Conservation (phyloP, 352 stramenopile species). For the Globisporangium paddicum region DNA sequence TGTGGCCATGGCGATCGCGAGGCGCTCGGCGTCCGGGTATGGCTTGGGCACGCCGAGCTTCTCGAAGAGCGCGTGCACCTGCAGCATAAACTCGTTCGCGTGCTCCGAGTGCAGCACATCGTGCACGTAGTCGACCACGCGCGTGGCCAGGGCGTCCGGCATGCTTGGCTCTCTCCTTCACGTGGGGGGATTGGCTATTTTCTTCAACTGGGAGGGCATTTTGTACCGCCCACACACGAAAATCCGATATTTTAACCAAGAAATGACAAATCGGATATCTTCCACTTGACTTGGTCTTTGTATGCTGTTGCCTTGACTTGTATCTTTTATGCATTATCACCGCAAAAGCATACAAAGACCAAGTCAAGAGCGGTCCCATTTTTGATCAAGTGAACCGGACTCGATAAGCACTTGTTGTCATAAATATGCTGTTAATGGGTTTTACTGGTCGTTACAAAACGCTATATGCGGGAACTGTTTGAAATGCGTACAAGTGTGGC, state of each 20-base stretch:
- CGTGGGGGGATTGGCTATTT: conserved; percentile 4
- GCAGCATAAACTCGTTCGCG: conserved; percentile 62
- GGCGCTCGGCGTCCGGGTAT: conserved; percentile 81
- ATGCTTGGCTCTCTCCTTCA: conserved; percentile 17
- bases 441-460: conserved; percentile 1
- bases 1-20: conserved; percentile 77
- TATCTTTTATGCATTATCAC: too few species aligned
- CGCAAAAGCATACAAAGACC: too few species aligned
- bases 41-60: conserved; percentile 71
- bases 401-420: not conserved
- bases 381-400: not conserved
- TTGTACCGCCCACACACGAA: not conserved
- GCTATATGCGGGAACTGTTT: conserved; percentile 12
- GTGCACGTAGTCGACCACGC: conserved; percentile 69
- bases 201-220: not conserved
- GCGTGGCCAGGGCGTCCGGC: conserved; percentile 44
- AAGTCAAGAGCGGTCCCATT: conserved; percentile 6
- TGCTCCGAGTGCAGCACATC: conserved; percentile 73
- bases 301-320: too few species aligned
- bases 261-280: too few species aligned
- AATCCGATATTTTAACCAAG: too few species aligned
- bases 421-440: conserved; percentile 1
- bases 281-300: too few species aligned
- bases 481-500: not conserved
- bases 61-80: conserved; percentile 66